Conservation (phyloP, 495 filamentous ascomycete species). For the Lichenothelia convexa region DNA sequence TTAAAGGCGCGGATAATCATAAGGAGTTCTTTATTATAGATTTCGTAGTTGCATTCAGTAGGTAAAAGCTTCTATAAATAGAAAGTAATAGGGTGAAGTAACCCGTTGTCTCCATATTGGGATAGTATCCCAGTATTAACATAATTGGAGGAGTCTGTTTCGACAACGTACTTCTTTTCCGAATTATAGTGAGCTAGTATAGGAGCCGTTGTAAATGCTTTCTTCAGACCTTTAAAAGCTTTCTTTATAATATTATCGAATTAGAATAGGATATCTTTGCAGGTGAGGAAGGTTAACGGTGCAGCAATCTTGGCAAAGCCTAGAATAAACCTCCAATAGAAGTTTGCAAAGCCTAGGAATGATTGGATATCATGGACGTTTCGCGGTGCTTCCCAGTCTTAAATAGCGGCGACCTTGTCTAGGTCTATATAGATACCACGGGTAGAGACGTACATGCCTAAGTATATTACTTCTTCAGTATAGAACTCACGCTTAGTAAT, state of each 20-base stretch:
- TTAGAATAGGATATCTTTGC: not conserved
- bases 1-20: constrained; percentile 6
- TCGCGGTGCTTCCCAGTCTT: constrained; percentile 6
- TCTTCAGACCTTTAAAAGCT: constrained; percentile 1
- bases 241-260: not conserved
- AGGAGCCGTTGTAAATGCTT: constrained; percentile 1
- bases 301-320: not conserved
- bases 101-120: not conserved
- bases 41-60: constrained; percentile 4
- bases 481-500: constrained; percentile 18
- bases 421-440: constrained; percentile 13
- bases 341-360: constrained; percentile 5
- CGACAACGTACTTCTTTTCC: not conserved
- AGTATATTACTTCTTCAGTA: constrained; percentile 11
- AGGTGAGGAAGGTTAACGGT: not conserved
- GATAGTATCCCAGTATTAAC: not conserved
- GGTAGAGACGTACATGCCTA: constrained; percentile 12
- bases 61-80: constrained; percentile 1
- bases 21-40: constrained; percentile 6
- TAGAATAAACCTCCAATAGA: constrained; percentile 3
- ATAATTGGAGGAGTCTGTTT: constrained; percentile 1
- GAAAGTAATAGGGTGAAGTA: constrained; percentile 4
- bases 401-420: constrained; percentile 14
- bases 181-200: constrained; percentile 1
- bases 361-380: not conserved